Conservation (phyloP, 345 rosid species). For the Gossypium ekmanianum region DNA sequence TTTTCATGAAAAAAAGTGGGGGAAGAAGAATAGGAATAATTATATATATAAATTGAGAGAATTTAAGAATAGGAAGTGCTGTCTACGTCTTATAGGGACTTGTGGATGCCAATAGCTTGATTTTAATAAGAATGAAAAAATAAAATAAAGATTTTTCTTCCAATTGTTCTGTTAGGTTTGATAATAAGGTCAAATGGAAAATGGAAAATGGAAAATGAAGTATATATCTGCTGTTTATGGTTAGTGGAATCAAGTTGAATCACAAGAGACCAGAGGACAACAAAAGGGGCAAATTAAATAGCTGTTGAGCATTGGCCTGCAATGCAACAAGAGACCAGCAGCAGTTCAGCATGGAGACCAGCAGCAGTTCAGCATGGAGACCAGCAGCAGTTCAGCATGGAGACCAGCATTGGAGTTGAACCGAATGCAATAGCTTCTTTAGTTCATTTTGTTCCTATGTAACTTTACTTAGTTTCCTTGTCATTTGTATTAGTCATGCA, state of each 20-base stretch:
- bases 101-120: conserved; percentile 25
- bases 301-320: too few relatives aligned
- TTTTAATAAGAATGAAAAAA: not conserved
- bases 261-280: too few relatives aligned
- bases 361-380: too few relatives aligned
- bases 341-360: too few relatives aligned
- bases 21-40: conserved; percentile 20
- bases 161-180: conserved; percentile 8
- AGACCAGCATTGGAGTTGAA: too few relatives aligned
- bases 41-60: not conserved
- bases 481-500: too few relatives aligned
- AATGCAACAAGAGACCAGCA: not conserved
- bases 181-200: conserved; percentile 7
- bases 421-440: not conserved
- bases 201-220: not conserved
- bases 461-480: too few relatives aligned
- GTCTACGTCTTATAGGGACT: conserved; percentile 28
- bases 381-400: too few relatives aligned
- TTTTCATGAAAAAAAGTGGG: not conserved
- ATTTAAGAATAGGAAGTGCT: conserved; percentile 19
- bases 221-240: not conserved
- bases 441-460: too few relatives aligned
- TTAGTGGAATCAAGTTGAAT: not conserved
- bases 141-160: not conserved
- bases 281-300: too few relatives aligned